Conservation (phyloP, 225 moss, liverwort and hornwort genomes). For the Ulota crispa region DNA sequence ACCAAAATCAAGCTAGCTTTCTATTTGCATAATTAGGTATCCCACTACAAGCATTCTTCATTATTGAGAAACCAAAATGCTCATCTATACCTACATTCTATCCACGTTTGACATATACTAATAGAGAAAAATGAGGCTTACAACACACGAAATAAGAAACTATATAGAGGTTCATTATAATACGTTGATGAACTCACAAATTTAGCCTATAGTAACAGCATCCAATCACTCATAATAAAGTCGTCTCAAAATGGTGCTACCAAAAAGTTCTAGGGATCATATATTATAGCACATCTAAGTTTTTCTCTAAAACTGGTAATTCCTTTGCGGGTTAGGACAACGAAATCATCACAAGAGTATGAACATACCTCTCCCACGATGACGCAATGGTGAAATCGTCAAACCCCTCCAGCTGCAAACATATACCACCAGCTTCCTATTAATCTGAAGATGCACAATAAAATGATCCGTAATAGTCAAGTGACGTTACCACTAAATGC, state of each 20-base stretch:
- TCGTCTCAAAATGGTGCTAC: background rate
- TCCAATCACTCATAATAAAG: background rate
- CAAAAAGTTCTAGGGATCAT: background rate
- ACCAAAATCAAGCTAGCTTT: background rate
- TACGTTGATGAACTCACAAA: background rate
- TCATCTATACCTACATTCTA: background rate
- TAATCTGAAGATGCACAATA: background rate
- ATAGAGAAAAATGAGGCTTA: background rate
- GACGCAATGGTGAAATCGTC: conserved; percentile 99
- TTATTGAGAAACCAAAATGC: background rate
- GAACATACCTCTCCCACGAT: conserved; percentile 89
- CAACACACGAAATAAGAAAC: background rate
- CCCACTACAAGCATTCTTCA: background rate
- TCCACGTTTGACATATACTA: background rate
- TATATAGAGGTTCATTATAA: background rate
- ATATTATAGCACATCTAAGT: background rate
- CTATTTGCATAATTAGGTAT: background rate
- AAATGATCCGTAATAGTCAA: background rate
- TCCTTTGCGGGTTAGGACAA: background rate
- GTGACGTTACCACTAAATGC: background rate
- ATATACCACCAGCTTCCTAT: conserved; percentile 15
- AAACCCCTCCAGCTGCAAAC: conserved; percentile 87
- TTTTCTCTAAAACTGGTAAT: background rate
- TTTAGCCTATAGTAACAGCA: background rate
- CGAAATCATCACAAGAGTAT: background rate